Evolutionary conservation across 352 stramenopile genomes (phyloP).

Genomic region (Pythium chondricola): DNA sequence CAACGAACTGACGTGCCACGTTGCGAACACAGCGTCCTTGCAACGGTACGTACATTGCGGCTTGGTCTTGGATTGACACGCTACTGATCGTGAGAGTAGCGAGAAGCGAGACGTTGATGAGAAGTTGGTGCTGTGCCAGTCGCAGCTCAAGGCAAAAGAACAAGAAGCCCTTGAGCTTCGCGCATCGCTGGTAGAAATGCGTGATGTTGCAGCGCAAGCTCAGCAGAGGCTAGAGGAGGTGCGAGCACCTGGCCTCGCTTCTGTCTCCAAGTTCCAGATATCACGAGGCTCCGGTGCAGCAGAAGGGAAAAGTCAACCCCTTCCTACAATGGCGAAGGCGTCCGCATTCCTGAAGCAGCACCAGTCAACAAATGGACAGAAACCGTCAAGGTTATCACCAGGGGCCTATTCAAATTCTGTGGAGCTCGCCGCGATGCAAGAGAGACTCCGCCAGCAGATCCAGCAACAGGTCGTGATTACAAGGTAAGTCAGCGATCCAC

Average conservation of each 20-base stretch:
- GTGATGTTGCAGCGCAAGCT: slow-evolving; percentile 27
- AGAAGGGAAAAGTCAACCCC: too few species aligned
- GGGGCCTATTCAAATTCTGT: not conserved
- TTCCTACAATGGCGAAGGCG: too few species aligned
- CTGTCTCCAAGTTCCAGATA: too few species aligned
- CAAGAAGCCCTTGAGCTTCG: slow-evolving; percentile 27
- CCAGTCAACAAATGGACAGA: not conserved
- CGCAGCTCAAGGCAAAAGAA: slow-evolving; percentile 31
- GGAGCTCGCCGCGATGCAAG: not conserved
- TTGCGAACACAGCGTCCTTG: slow-evolving; percentile 34
- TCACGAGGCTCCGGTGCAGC: too few species aligned
- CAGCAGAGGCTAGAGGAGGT: slow-evolving; percentile 33
- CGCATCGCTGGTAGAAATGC: slow-evolving; percentile 30
- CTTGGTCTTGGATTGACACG: not conserved
- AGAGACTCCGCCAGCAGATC: not conserved
- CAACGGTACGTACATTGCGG: slow-evolving; percentile 45
- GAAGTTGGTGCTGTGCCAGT: slow-evolving; percentile 30
- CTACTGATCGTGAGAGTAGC: slow-evolving; percentile 16
- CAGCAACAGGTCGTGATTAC: not conserved
- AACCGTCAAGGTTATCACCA: not conserved
- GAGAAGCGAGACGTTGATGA: slow-evolving; percentile 49
- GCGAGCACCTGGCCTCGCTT: not conserved
- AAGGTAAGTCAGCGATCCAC: not conserved
- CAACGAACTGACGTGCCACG: slow-evolving; percentile 44
- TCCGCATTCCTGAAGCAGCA: slow-evolving; percentile 11